phyloP scores from a whole-genome alignment of 495 filamentous ascomycete genomes.

The Aspergillus baeticus region DNA sequence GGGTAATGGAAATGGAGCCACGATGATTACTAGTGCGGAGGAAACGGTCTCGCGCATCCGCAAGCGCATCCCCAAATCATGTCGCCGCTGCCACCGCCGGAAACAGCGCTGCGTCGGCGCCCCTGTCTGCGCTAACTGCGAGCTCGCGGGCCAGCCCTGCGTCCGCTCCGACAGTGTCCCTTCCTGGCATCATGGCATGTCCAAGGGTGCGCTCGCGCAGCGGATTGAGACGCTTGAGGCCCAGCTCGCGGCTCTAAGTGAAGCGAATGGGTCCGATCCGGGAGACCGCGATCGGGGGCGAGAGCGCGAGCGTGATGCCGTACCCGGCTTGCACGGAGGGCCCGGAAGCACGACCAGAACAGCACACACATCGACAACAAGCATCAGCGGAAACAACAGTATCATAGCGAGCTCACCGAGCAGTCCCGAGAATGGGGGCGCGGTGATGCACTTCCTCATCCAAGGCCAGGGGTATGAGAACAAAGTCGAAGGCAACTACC shows the following conservation, averaged over 20 bases:
- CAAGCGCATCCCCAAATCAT: constrained; percentile 27
- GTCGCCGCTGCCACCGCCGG: constrained; percentile 26
- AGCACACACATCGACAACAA: too few species aligned
- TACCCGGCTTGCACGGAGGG: not conserved
- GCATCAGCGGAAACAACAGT: too few species aligned
- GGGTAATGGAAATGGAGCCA: too few species aligned
- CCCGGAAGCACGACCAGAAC: not conserved
- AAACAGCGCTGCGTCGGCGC: constrained; percentile 28
- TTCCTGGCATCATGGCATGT: constrained; percentile 32
- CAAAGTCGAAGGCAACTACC: constrained; percentile 25
- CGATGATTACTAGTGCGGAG: too few species aligned
- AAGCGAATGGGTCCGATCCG: not conserved
- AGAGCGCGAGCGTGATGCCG: not conserved
- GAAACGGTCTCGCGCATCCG: constrained; percentile 32
- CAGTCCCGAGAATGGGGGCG: not conserved
- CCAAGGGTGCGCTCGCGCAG: constrained; percentile 23
- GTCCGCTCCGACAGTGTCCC: constrained; percentile 17
- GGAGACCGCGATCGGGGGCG: not conserved
- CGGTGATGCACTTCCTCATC: constrained; percentile 28
- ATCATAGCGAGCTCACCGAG: not conserved
- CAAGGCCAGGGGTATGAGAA: constrained; percentile 25
- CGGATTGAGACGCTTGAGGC: constrained; percentile 25
- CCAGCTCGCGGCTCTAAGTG: constrained; percentile 10
- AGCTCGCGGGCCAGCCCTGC: constrained; percentile 21
- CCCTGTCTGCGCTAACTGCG: constrained; percentile 25